Base-by-base conservation (phyloP, 805 yeast genomes). In the Yarrowia sp. region DNA sequence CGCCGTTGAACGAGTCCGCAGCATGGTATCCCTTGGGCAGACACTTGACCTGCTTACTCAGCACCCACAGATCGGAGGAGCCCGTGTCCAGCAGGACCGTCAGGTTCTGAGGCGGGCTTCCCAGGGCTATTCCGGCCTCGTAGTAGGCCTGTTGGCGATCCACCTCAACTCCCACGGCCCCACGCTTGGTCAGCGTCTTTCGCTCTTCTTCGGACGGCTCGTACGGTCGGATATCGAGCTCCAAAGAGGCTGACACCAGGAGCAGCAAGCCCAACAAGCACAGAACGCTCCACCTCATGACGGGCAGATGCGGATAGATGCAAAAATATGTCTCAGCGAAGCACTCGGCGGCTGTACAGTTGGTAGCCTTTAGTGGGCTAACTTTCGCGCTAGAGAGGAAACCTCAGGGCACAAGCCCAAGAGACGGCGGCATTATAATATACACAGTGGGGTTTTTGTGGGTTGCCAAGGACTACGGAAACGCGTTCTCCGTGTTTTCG, bases 1-100 rank as follows among this genome's bases (percentile, higher is more conserved):
- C 61, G n/a, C 61, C 61, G 4, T 39, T 34, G 36, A 34, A 55
- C 36, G 61, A 55, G 20, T 55, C 61, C 4, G 44, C 61, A 1
- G 36, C 61, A 2, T 55, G 38, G 38, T 20, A 55, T 10, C 46
- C 46, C 10, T 9, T 9, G 7, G 61, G 61, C 10, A 55, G n/a
- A 24, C 61, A 55, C 6, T 36, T 24, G 24, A 55, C 61, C 15
- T 55, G 39, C 1, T 10, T 15, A 10, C 61, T 55, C 19, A 55
- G 46, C 19, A 55, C 61, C 61, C 61, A 55, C 20, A 55, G 46
- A 7, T 55, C 61, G 9, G 61, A 55, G 9, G 61, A 55, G 9
- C 61, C 61, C 20, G 61, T 55, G 36, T 55, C 61, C 19, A 55
- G 46, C 20, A 55, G 61, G 15, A 55, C 34, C 3, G 61, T 39